Percentiles rank a stretch among this genome's conserved stretches.
Conservation (phyloP, 805 yeast genomes). For the Wickerhamiella spandovensis region DNA sequence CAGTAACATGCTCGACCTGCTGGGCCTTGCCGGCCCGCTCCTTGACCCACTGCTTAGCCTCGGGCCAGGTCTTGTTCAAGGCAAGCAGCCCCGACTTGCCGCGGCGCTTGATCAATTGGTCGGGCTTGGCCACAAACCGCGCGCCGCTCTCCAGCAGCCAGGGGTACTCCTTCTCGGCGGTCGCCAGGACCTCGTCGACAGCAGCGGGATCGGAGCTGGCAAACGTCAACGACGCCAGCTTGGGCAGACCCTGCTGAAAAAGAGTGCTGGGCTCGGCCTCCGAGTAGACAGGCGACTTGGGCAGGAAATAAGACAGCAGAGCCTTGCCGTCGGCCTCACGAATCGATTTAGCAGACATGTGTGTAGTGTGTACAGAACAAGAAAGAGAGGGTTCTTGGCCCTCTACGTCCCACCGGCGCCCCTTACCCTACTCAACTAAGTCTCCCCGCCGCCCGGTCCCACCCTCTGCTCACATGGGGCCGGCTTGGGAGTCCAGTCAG, state of each 20-base stretch:
- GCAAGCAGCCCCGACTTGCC: constrained; percentile 34
- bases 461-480: too few relatives aligned
- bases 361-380: neutral
- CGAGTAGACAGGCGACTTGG: constrained; percentile 28
- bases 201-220: constrained; percentile 18
- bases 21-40: constrained; percentile 30
- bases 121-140: constrained; percentile 34
- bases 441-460: too few relatives aligned
- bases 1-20: constrained; percentile 30
- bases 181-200: constrained; percentile 24
- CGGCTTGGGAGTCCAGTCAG: too few relatives aligned
- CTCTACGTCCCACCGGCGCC: too few relatives aligned
- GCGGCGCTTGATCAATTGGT: constrained; percentile 34
- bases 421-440: too few relatives aligned
- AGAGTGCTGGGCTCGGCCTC: constrained; percentile 21
- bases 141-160: constrained; percentile 29
- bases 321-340: constrained; percentile 37
- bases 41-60: constrained; percentile 31
- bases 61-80: constrained; percentile 32
- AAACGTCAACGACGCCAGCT: constrained; percentile 27
- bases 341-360: constrained; percentile 33
- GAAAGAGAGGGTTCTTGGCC: too few relatives aligned
- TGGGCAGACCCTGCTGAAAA: constrained; percentile 23
- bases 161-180: constrained; percentile 29
- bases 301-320: constrained; percentile 29